Percentiles rank a stretch among this genome's conserved stretches.
Conservation (phyloP, 768 basidiomycete genomes). For the Suillus luteus region DNA sequence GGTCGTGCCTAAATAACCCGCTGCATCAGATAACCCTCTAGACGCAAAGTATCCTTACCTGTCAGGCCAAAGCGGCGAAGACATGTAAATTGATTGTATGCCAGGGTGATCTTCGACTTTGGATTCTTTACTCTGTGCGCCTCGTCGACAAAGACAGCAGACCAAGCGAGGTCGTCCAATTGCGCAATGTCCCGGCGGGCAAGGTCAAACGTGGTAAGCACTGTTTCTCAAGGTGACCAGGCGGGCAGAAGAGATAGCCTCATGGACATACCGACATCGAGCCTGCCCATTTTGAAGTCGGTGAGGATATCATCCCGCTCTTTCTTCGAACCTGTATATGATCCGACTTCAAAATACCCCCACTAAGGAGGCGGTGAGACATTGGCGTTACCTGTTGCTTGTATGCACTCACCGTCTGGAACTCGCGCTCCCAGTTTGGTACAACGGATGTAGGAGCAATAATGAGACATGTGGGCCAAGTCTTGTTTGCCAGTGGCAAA, state of each 20-base stretch:
- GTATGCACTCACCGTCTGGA: slow-evolving; percentile 60
- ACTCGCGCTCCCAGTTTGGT: slow-evolving; percentile 88
- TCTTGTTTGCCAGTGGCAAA: slow-evolving; percentile 65
- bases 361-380: slow-evolving; percentile 51
- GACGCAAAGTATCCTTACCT: slow-evolving; percentile 35
- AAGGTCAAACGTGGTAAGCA: slow-evolving; percentile 80
- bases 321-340: slow-evolving; percentile 57
- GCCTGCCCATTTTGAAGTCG: slow-evolving; percentile 78
- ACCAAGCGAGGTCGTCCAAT: slow-evolving; percentile 70
- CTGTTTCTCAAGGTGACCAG: slow-evolving; percentile 38
- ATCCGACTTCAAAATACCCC: slow-evolving; percentile 90
- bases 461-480: slow-evolving; percentile 88
- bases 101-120: slow-evolving; percentile 59
- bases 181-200: slow-evolving; percentile 70
- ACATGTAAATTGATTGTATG: slow-evolving; percentile 72
- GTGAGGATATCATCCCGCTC: slow-evolving; percentile 58
- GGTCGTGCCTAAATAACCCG: slow-evolving; percentile 37
- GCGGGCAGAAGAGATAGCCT: neutral
- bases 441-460: slow-evolving; percentile 85
- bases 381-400: neutral
- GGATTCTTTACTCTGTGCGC: slow-evolving; percentile 89
- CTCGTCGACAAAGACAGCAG: slow-evolving; percentile 82
- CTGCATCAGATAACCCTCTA: slow-evolving; percentile 13
- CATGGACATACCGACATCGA: slow-evolving; percentile 72
- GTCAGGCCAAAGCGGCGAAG: slow-evolving; percentile 80